Percentiles rank a stretch among this genome's conserved stretches.
These are phyloP conservation scores for Gleditsia sinensis DNA, from an alignment of 306 rosid genomes.

Conservation along the genomic window DNA sequence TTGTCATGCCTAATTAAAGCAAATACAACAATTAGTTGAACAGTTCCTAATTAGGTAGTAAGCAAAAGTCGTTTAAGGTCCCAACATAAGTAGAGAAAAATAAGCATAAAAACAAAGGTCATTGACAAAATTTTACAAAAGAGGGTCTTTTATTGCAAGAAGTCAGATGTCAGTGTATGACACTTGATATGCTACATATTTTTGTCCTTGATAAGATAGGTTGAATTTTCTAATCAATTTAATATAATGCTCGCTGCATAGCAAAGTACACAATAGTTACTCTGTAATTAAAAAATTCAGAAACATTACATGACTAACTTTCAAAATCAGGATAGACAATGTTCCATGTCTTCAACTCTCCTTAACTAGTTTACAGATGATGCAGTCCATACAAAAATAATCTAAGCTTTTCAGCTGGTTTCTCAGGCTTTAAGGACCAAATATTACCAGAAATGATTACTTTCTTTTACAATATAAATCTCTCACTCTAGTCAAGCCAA, in stretches of 20 bases:
- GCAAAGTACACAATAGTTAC: constrained; percentile 6
- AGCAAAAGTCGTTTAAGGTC: not conserved
- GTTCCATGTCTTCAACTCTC: not conserved
- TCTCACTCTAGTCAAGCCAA: not conserved
- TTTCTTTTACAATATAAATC: not conserved
- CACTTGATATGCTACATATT: not conserved
- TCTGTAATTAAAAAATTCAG: not conserved
- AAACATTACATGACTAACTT: not conserved
- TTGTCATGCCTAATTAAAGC: not conserved
- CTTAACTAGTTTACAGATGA: not conserved
- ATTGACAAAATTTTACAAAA: not conserved
- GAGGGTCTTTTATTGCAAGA: not conserved
- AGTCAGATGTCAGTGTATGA: not conserved
- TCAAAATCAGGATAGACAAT: not conserved
- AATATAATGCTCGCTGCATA: not conserved
- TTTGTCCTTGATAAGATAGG: not conserved
- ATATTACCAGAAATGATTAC: not conserved
- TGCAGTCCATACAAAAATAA: not conserved
- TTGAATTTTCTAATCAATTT: not conserved
- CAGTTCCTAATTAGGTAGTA: constrained; percentile 5
- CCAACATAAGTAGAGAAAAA: not conserved
- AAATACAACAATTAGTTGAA: not conserved
- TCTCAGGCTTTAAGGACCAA: not conserved
- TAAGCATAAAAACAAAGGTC: not conserved
- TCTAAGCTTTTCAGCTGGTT: not conserved